Base-by-base conservation (phyloP, 148 eudicot genomes). In the Rhododendron williamsianum region DNA sequence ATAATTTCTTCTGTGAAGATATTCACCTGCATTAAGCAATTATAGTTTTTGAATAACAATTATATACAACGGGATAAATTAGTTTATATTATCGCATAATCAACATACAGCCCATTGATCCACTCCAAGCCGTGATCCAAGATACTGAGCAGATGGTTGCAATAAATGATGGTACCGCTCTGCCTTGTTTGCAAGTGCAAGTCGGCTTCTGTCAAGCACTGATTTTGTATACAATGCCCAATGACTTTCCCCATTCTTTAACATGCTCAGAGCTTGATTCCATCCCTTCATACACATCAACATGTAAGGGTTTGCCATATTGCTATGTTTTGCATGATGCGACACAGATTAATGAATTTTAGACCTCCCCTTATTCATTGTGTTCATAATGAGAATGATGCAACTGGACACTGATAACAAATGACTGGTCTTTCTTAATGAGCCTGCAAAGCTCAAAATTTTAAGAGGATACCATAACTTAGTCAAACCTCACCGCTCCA, bases 111-210 rank as follows among this genome's bases (percentile, higher is more conserved):
- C 99, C 98, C 96, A 91, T 74, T 92, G 91, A 45, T 95, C 98
- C 54, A 97, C 95, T 76, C 95, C 98, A 88, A 97, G 99, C 89
- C 51, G 89, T 79, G 98, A 92, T 45, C 99, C 99, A 21, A 97
- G 93, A 87, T 95, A 94, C 88, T 97, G 98, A 18, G 99, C 99
- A 87, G 99, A 97, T 84, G 99, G 99, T 86, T 97, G 99, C 89
- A 97, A 87, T 79, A 93, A 82, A 41, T 89, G 93, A 86, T 93
- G 98, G 89, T 95, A 97, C 85, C 84, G 83, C 91, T 97, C 99
- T 48, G 96, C 98, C 91, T 94, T 97, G 91, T 91, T 95, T 87
- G 96, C 90, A 85, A 97, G 98, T 79, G 98, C 88, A 84, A 97
- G 90, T 58, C 99, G 95, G 48, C 95, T 93, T 90, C 98, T 90